Base-by-base conservation (phyloP, 2,329 filamentous ascomycete species). In the Aureobasidium pullulans region DNA sequence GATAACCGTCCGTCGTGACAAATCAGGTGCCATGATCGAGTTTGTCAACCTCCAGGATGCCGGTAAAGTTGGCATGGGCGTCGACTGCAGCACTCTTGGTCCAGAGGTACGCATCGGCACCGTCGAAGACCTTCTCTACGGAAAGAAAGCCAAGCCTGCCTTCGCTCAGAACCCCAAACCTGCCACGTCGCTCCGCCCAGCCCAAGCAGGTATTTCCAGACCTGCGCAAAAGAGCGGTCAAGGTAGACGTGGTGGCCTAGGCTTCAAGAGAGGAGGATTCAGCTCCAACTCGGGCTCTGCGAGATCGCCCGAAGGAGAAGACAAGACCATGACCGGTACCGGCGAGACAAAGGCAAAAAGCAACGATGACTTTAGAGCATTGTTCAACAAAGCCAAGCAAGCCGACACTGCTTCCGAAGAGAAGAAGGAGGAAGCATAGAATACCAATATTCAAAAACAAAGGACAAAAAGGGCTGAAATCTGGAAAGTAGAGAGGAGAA, bases 21-120 rank as follows among this genome's bases (percentile, higher is more conserved):
- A 96, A 63, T 85, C 87, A 60, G 92, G 91, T 11, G 94, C 92
- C 5, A 87, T 93, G 58, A 81, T 97, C 39, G 94, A 97, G 69
- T 96, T 89, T 67, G 76, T 77, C 2, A 84, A 89, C 53, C 79
- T 86, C 2, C 79, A 84, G 2, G 81, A 85, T 37, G 88, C 88
- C 0, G 92, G 92, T 29, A 88, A 83, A 68, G 88, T 88, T 1
- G 78, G 83, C n/a, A 69, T 77, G 15, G 75, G 72, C 7, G 68
- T 79, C 1, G 73, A 72, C 44, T 70, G 75, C 16, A 73, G 72
- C 43, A 67, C 67, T 11, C 63, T 73, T 4, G 77, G 76, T 7
- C 63, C 70, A 9, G 73, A 72, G 44, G 68, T 76, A 7, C 68
- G 67, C 37, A 71, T 77, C 2, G 83, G 81, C 7, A 81, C 76